phyloP scores from a whole-genome alignment of 225 moss, liverwort and hornwort genomes.

The Bryoerythrophyllum caledonicum region DNA sequence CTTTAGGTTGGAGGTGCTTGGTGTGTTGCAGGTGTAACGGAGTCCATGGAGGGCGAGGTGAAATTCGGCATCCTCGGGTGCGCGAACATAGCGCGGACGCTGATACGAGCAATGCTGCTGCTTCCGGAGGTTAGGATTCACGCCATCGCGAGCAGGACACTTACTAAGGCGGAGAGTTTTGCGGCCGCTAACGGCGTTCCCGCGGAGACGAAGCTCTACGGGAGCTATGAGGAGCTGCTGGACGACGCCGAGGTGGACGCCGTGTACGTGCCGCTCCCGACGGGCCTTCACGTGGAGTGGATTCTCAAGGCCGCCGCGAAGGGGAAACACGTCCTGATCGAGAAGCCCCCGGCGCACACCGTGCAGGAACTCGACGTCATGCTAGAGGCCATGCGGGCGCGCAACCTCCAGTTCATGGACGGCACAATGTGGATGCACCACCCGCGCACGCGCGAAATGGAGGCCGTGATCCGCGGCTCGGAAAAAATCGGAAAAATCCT shows the following conservation, averaged over 20 bases:
- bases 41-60: conserved; percentile 25
- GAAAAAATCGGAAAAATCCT: conserved; percentile 31
- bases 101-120: conserved; percentile 30
- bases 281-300: conserved; percentile 55
- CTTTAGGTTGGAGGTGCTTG: not conserved
- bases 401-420: conserved; percentile 56
- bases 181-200: conserved; percentile 38
- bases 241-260: conserved; percentile 49
- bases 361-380: conserved; percentile 50
- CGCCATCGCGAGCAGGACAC: conserved; percentile 48
- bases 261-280: conserved; percentile 58
- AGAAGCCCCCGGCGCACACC: conserved; percentile 54
- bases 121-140: conserved; percentile 41
- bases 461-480: conserved; percentile 29
- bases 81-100: conserved; percentile 41
- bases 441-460: conserved; percentile 47
- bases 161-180: conserved; percentile 37
- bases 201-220: conserved; percentile 38
- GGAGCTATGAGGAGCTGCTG: conserved; percentile 55
- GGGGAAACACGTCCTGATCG: conserved; percentile 59
- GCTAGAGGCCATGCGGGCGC: conserved; percentile 29
- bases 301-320: conserved; percentile 56
- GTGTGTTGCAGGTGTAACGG: not conserved
- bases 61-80: conserved; percentile 44
- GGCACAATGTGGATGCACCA: conserved; percentile 69